A percentile compares a stretch with the other conserved stretches of the same genome.
These are phyloP conservation scores for Naematelia encephala DNA, from an alignment of 768 basidiomycete species.

Conservation along the genomic window DNA sequence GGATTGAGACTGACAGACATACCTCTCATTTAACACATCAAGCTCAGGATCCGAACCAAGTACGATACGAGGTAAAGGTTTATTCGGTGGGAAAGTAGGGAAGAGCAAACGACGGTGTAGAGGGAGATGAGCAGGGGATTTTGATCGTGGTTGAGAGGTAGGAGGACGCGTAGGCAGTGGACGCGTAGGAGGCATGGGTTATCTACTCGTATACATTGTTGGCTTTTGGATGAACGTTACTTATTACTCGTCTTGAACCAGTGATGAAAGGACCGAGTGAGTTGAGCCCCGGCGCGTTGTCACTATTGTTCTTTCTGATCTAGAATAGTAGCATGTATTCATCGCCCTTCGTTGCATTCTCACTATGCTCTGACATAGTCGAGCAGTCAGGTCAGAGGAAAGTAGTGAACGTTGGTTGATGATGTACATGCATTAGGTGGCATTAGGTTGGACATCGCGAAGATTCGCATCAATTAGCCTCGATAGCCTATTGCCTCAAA, in stretches of 20 bases:
- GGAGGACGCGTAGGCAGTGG: constrained; percentile 5
- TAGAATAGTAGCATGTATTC: background rate
- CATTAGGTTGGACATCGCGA: too few species aligned
- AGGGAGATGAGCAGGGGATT: constrained; percentile 32
- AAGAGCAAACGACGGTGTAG: constrained; percentile 36
- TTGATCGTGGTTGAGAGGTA: constrained; percentile 1
- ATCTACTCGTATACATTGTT: too few species aligned
- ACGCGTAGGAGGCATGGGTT: constrained; percentile 4
- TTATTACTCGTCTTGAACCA: background rate
- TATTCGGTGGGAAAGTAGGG: constrained; percentile 20
- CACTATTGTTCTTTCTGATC: constrained; percentile 1
- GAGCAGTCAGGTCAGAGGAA: too few species aligned
- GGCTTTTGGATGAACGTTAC: too few species aligned
- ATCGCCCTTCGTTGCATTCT: background rate
- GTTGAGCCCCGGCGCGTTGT: too few species aligned
- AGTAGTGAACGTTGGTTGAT: too few species aligned
- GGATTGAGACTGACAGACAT: too few species aligned
- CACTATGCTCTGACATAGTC: too few species aligned
- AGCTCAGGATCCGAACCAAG: constrained; percentile 12
- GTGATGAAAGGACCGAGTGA: too few species aligned
- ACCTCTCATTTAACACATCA: constrained; percentile 36
- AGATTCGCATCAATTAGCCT: too few species aligned
- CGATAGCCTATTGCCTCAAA: too few species aligned
- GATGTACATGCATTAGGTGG: too few species aligned
- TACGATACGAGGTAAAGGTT: constrained; percentile 19